Conservation (phyloP, 345 rosid species). For the Eucalyptus marginata region DNA sequence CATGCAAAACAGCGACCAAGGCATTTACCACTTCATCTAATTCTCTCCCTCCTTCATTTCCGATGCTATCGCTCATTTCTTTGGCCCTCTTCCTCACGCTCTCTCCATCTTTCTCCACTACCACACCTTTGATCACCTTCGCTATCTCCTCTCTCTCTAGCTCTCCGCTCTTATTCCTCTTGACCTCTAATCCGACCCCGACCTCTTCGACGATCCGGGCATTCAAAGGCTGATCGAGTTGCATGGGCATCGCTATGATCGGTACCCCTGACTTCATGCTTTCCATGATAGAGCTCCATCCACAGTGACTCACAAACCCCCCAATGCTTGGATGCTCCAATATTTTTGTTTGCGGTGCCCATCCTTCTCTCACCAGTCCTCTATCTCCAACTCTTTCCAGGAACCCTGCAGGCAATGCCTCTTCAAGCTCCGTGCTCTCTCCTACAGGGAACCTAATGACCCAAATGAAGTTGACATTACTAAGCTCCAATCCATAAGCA, state of each 20-base stretch:
- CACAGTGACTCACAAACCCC: conserved; percentile 21
- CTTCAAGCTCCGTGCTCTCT: background rate
- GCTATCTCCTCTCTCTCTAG: conserved; percentile 3
- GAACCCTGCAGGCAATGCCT: conserved; percentile 15
- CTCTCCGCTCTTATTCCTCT: background rate
- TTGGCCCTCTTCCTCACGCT: background rate
- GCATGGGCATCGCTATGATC: conserved; percentile 15
- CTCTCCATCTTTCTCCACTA: background rate
- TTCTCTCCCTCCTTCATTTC: background rate
- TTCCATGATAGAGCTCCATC: conserved; percentile 20
- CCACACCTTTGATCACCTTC: background rate
- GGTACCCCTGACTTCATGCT: conserved; percentile 14
- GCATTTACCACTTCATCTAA: background rate
- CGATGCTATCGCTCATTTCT: background rate
- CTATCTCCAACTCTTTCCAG: conserved; percentile 4
- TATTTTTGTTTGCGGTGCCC: conserved; percentile 20
- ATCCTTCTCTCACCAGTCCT: conserved; percentile 9
- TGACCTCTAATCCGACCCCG: conserved; percentile 2
- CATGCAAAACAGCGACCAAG: background rate
- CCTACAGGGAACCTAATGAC: conserved; percentile 11
- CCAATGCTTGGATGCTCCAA: conserved; percentile 3
- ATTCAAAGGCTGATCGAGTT: conserved; percentile 9
- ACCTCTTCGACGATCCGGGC: background rate
- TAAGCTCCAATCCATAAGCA: conserved; percentile 19
- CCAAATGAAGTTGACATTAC: conserved; percentile 19